Base-by-base conservation (phyloP, 345 rosid genomes). In the Citropsis articulata region DNA sequence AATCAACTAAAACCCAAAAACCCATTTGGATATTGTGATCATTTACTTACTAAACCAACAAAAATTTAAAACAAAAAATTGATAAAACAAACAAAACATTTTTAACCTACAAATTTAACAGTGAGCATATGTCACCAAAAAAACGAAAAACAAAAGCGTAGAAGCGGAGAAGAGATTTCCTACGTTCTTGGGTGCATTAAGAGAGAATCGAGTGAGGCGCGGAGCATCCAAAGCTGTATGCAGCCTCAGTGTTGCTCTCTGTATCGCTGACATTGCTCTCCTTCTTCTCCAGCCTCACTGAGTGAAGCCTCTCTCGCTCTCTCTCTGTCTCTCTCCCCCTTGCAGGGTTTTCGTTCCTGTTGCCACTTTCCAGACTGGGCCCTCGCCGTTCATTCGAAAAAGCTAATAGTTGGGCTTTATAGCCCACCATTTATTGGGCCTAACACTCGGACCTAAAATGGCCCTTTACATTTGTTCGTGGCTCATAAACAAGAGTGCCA, bases 171-270 rank as follows among this genome's bases (percentile, higher is more conserved):
- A 48, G 80, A 79, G 70, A 87, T 82, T 45, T 13, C 50, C 13
- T 82, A 93, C 98, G 61, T 65, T 64, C 82, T 88, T 92, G 68
- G 98, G 92, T 63, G 91, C 85, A 74, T 83, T 33, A 27, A 90
- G 83, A 74, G 90, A 82, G 81, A 92, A 85, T 61, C 84, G 82
- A 27, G 86, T 82, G 75, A 92, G 87, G 78, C 82, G 86, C 0
- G 92, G 91, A 77, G 78, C 78, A n/a, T 76, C 82, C 13, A 31
- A 77, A 12, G 77, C 60, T 1, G 85, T 79, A 68, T 88, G 90
- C 75, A 92, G 27, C 79, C 87, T 80, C 66, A 84, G 87, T 50
- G 85, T 55, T 3, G 79, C 33, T 83, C 85, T 86, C 77, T 80
- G 82, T 31, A 80, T 50, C 75, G 82, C 69, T 28, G 9, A 38